Evolutionary conservation across 2,329 filamentous ascomycete genomes (phyloP).

Genomic region (Knoxdaviesia capensis): DNA sequence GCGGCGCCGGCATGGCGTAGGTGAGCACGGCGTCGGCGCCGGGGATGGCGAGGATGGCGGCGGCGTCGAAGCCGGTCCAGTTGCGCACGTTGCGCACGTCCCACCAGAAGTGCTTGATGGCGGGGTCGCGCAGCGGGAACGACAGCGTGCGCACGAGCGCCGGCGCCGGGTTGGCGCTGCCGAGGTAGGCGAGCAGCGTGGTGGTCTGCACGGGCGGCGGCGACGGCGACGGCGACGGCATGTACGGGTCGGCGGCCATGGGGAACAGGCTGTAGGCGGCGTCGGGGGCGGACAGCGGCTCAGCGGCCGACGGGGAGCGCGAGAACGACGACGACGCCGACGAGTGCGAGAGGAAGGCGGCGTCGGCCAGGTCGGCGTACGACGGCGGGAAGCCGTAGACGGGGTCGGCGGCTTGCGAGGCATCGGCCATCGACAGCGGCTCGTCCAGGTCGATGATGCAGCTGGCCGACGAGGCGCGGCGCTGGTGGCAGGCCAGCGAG

Average conservation of each 20-base stretch:
- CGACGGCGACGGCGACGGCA: slow-evolving; percentile 14
- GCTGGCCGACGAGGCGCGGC: slow-evolving; percentile 47
- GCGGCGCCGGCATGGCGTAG: slow-evolving; percentile 40
- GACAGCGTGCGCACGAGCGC: slow-evolving; percentile 64
- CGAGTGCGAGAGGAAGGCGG: no score
- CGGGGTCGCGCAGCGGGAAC: slow-evolving; percentile 42
- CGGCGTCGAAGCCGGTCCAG: slow-evolving; percentile 63
- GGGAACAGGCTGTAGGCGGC: not conserved
- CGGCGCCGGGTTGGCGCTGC: slow-evolving; percentile 59
- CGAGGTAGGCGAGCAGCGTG: slow-evolving; percentile 61
- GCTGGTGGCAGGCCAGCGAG: slow-evolving; percentile 11
- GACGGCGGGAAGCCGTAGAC: slow-evolving; percentile 24
- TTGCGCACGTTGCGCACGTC: slow-evolving; percentile 72
- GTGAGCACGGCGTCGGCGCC: slow-evolving; percentile 54
- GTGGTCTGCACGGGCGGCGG: slow-evolving; percentile 34
- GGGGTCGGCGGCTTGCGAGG: no score
- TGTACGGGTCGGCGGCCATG: not conserved
- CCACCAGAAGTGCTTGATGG: slow-evolving; percentile 84
- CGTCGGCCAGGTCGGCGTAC: no score
- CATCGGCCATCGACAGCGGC: no score
- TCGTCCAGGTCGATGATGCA: slow-evolving; percentile 52
- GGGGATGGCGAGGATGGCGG: slow-evolving; percentile 51
- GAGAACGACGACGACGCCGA: no score
- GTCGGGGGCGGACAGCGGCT: not conserved
- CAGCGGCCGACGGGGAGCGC: not conserved